Evolutionary conservation across 2,329 filamentous ascomycete species (phyloP).

Genomic region (Colletotrichum gigasporum): DNA sequence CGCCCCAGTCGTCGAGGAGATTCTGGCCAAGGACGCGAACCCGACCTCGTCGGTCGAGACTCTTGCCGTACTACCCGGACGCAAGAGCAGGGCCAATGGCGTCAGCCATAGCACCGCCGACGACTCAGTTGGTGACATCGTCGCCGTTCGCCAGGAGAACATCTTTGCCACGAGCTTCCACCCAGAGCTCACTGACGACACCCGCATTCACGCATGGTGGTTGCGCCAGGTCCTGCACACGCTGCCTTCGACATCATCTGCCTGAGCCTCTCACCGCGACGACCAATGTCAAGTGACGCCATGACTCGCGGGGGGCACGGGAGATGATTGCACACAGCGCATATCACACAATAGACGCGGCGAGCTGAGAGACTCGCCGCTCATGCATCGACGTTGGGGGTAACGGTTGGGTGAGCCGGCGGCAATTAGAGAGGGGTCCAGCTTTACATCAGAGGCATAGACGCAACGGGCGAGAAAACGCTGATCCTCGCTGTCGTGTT

Average conservation of each 20-base stretch:
- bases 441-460: conserved; percentile 12
- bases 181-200: conserved; percentile 89
- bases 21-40: conserved; percentile 61
- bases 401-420: not conserved
- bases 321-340: not conserved
- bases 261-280: not conserved
- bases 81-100: conserved; percentile 46
- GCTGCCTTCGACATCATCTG: conserved; percentile 10
- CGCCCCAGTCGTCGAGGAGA: conserved; percentile 89
- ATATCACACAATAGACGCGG: not conserved
- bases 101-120: conserved; percentile 48
- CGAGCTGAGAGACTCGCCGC: not conserved
- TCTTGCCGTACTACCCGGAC: conserved; percentile 59
- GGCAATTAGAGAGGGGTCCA: not conserved
- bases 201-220: conserved; percentile 95
- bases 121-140: conserved; percentile 74
- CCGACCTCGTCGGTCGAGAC: conserved; percentile 53
- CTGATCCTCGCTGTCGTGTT: conserved; percentile 6
- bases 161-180: conserved; percentile 96
- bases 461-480: conserved; percentile 15
- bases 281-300: not conserved
- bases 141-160: conserved; percentile 90
- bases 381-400: conserved; percentile 3
- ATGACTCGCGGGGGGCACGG: not conserved
- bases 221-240: conserved; percentile 65